phyloP scores from a whole-genome alignment of 495 filamentous ascomycete genomes.

The Penicillium simplicissimum region DNA sequence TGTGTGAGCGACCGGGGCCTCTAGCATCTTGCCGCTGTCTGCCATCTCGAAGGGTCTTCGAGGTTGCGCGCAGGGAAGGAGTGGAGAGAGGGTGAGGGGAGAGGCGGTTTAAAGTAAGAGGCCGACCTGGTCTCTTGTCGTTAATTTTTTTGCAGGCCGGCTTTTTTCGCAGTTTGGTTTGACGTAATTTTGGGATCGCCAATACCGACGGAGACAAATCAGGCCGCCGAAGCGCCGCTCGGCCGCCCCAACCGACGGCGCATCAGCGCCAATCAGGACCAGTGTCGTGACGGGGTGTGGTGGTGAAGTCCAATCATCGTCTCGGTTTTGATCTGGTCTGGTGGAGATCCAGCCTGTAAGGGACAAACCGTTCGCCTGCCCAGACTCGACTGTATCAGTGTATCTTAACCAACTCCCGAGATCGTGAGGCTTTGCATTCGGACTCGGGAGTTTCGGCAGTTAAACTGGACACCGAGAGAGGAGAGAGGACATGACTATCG shows the following conservation, averaged over 20 bases:
- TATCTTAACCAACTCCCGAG: background rate
- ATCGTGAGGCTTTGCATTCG: background rate
- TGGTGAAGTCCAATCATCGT: conserved; percentile 34
- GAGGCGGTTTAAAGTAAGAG: conserved; percentile 8
- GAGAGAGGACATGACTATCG: background rate
- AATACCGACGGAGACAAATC: conserved; percentile 42
- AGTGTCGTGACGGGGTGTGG: background rate
- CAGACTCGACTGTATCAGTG: background rate
- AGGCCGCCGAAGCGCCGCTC: conserved; percentile 38
- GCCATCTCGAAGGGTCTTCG: conserved; percentile 39
- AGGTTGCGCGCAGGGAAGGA: conserved; percentile 23
- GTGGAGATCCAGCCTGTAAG: conserved; percentile 18
- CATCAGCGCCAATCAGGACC: conserved; percentile 20
- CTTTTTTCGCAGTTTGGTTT: conserved; percentile 25
- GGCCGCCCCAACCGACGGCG: conserved; percentile 20
- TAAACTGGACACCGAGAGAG: conserved; percentile 17
- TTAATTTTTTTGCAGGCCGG: conserved; percentile 18
- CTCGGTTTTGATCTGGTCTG: conserved; percentile 31
- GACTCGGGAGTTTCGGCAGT: conserved; percentile 13
- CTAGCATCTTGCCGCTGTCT: conserved; percentile 40
- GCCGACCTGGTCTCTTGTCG: background rate
- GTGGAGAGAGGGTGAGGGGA: conserved; percentile 12
- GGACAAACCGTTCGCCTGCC: conserved; percentile 12
- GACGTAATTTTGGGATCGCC: conserved; percentile 32
- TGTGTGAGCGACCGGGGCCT: conserved; percentile 32